Evolutionary conservation across 306 rosid genomes (phyloP).

Genomic region (Gillenia trifoliata): DNA sequence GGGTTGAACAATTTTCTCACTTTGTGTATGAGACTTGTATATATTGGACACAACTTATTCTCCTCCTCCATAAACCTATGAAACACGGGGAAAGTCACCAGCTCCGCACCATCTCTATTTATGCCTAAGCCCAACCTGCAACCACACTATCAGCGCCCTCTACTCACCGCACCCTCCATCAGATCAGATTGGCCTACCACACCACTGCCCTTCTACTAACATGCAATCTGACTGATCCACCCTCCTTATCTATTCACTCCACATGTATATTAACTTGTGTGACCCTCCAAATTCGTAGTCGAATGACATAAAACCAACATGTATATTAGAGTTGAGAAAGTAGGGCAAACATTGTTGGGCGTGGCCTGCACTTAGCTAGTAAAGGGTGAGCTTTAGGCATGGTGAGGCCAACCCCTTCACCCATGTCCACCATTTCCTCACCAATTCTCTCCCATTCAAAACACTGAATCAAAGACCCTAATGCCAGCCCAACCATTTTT

Average conservation of each 20-base stretch:
- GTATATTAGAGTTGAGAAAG: conserved; percentile 22
- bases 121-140: too few relatives aligned
- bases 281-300: too few relatives aligned
- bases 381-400: conserved; percentile 19
- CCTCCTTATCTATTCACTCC: too few relatives aligned
- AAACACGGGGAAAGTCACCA: too few relatives aligned
- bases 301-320: too few relatives aligned
- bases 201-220: too few relatives aligned
- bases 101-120: too few relatives aligned
- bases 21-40: conserved; percentile 56
- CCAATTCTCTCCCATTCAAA: conserved; percentile 31
- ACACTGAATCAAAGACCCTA: conserved; percentile 21
- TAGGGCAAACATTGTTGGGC: conserved; percentile 16
- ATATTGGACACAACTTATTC: conserved; percentile 61
- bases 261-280: too few relatives aligned
- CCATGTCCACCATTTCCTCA: conserved; percentile 20
- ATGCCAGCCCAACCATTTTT: conserved; percentile 9
- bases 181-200: too few relatives aligned
- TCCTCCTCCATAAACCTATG: conserved; percentile 51
- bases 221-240: too few relatives aligned
- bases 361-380: conserved; percentile 23
- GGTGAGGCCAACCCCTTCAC: conserved; percentile 18
- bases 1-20: conserved; percentile 45
- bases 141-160: too few relatives aligned
- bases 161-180: too few relatives aligned